phyloP scores from a whole-genome alignment of 805 yeast species.

The Monosporozyma aerobia region DNA sequence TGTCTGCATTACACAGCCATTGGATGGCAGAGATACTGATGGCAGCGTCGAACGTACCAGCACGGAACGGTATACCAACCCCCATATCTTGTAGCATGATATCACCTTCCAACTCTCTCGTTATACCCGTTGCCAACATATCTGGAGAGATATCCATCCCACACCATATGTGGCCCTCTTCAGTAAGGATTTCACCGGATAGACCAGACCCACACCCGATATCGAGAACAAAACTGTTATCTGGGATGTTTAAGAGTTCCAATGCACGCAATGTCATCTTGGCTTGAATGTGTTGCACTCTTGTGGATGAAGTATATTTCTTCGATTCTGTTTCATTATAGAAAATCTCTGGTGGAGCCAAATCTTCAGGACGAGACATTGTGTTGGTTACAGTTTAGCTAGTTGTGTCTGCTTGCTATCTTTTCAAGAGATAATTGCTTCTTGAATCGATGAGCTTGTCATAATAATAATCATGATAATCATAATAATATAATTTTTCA shows the following conservation, averaged over 20 bases:
- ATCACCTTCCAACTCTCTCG: constrained; percentile 90
- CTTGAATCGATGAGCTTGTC: too few species aligned
- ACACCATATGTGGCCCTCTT: constrained; percentile 90
- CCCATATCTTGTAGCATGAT: constrained; percentile 89
- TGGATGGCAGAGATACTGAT: constrained; percentile 91
- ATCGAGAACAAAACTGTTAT: constrained; percentile 65
- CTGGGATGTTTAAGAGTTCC: constrained; percentile 70
- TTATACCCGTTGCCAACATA: constrained; percentile 91
- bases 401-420: too few species aligned
- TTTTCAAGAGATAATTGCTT: too few species aligned
- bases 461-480: too few species aligned
- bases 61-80: constrained; percentile 84
- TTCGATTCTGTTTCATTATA: constrained; percentile 84
- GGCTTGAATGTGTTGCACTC: constrained; percentile 98
- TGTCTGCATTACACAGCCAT: constrained; percentile 96
- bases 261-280: constrained; percentile 92
- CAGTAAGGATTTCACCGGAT: constrained; percentile 86
- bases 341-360: constrained; percentile 94
- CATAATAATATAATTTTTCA: too few species aligned
- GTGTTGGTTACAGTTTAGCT: background rate
- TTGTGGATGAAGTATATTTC: constrained; percentile 85
- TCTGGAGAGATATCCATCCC: constrained; percentile 96
- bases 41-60: constrained; percentile 96
- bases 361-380: constrained; percentile 94
- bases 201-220: constrained; percentile 97